Percentiles rank a stretch among this genome's conserved stretches.
Evolutionary conservation across 2,329 filamentous ascomycete genomes (phyloP).

Genomic region (Sphaerulina vaccinii): DNA sequence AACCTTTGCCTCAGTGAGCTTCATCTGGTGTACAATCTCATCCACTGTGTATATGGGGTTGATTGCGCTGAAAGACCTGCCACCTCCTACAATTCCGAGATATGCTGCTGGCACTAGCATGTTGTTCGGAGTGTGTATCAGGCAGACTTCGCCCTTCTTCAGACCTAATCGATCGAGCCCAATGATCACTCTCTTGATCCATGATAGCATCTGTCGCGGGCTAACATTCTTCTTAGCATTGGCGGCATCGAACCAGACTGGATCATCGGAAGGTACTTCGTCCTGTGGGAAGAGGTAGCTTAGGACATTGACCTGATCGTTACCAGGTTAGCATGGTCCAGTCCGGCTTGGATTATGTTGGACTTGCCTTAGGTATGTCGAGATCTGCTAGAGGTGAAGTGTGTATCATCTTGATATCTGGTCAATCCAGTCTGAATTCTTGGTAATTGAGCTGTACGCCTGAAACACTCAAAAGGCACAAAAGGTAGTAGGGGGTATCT

Average conservation of each 20-base stretch:
- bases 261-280: slow-evolving; percentile 43
- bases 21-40: slow-evolving; percentile 54
- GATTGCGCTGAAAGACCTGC: slow-evolving; percentile 55
- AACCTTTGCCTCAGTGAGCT: slow-evolving; percentile 42
- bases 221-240: slow-evolving; percentile 50
- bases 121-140: slow-evolving; percentile 57
- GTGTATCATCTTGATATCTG: slow-evolving; percentile 27
- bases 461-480: too few species aligned
- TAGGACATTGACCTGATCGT: slow-evolving; percentile 44
- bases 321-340: not conserved
- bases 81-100: slow-evolving; percentile 54
- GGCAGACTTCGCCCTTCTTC: slow-evolving; percentile 51
- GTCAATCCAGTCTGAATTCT: too few species aligned
- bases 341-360: not conserved
- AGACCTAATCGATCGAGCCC: slow-evolving; percentile 51
- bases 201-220: slow-evolving; percentile 49
- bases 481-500: too few species aligned
- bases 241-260: slow-evolving; percentile 56
- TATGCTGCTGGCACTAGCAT: slow-evolving; percentile 57
- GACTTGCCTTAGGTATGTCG: slow-evolving; percentile 31
- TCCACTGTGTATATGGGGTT: slow-evolving; percentile 51
- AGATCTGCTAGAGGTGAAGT: slow-evolving; percentile 28
- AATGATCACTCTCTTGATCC: slow-evolving; percentile 53
- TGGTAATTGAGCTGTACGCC: too few species aligned
- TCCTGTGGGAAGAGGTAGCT: slow-evolving; percentile 40